Base-by-base conservation (phyloP, 805 yeast genomes). In the Candida caryicola region DNA sequence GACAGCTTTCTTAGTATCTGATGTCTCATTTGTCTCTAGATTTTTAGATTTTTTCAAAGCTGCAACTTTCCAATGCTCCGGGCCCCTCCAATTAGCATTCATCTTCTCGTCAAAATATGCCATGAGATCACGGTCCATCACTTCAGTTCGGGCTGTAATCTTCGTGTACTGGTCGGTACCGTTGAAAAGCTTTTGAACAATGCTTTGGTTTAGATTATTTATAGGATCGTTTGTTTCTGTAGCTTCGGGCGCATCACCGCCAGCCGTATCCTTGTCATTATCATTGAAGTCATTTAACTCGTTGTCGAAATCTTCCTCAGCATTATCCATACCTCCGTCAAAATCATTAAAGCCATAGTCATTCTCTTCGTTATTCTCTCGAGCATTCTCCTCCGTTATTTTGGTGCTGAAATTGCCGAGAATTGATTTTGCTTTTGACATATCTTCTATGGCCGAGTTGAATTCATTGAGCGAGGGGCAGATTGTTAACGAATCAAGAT, bases 41-140 rank as follows among this genome's bases (percentile, higher is more conserved):
- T 52, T 57, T 41, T 62, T 65, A 18, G 64, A 47, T 46, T 71
- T 70, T 50, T 78, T 82, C 33, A 82, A 59, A 10, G 78, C 74
- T 29, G 74, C 66, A 8, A 91, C 83, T 60, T 84, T 85, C 97
- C 97, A 91, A 61, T 87, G 95, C 47, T 86, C 91, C 10, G 91
- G 73, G 6, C 97, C 97, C 19, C 95, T 76, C 96, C 97, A 90
- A 55, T 79, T 84, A 23, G 71, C 64, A 40, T 71, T 76, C 60
- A 87, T 69, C 15, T 79, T 73, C 37, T 79, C 80, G 55, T 89
- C 96, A 59, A 88, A 88, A 55, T 87, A 84, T 2, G 89, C 83
- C 76, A 86, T 78, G 29, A 87, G 62, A 50, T 82, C 86, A 34
- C 70, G 71, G 49, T 81, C 86, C 46, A 77, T 61, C 17, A 70